Evolutionary conservation across 2,329 filamentous ascomycete species (phyloP).

Genomic region (Paraphaeosphaeria minitans): DNA sequence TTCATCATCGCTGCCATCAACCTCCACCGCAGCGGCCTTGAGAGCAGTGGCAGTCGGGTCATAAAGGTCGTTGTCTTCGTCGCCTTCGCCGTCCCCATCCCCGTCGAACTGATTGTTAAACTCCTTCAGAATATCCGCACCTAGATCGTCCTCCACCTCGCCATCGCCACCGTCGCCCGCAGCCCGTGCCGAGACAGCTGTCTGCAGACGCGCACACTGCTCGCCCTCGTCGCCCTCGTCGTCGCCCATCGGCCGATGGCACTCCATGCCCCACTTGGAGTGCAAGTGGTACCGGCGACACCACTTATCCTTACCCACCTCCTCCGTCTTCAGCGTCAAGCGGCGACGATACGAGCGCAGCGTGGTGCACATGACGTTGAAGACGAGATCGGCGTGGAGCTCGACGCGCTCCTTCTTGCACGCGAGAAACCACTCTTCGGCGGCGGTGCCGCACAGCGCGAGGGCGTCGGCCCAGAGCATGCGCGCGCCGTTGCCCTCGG

Average conservation of each 20-base stretch:
- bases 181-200: background rate
- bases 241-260: constrained; percentile 25
- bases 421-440: constrained; percentile 14
- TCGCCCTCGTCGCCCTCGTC: background rate
- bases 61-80: background rate
- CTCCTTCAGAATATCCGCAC: background rate
- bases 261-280: constrained; percentile 21
- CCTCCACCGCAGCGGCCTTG: background rate
- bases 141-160: background rate
- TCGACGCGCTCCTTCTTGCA: background rate
- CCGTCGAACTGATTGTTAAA: background rate
- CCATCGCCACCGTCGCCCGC: background rate
- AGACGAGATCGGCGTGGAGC: constrained; percentile 25
- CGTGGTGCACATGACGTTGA: constrained; percentile 32
- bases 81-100: too few species aligned
- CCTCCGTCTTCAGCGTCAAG: constrained; percentile 40
- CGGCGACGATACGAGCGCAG: constrained; percentile 29
- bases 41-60: background rate
- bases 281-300: constrained; percentile 42
- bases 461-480: constrained; percentile 42
- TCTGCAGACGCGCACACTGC: background rate
- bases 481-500: constrained; percentile 25
- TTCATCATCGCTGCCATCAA: background rate
- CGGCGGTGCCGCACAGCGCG: constrained; percentile 27
- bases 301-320: constrained; percentile 33